These are phyloP conservation scores for Vigna unguiculata DNA, from an alignment of 306 rosid species.

Conservation along the genomic window DNA sequence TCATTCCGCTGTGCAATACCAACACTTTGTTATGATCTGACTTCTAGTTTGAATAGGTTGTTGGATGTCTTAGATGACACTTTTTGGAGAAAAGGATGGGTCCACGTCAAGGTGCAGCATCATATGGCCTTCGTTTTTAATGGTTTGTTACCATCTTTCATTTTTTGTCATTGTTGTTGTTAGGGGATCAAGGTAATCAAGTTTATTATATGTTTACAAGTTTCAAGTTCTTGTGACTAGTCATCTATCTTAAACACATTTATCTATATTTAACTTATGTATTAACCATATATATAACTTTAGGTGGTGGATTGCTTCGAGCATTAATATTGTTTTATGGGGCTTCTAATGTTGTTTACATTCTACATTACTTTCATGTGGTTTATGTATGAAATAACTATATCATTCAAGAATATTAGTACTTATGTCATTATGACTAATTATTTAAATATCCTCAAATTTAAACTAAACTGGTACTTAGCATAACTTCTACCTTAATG, in stretches of 20 bases:
- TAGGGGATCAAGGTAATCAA: conserved; percentile 28
- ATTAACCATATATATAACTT: conserved; percentile 22
- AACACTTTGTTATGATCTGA: conserved; percentile 73
- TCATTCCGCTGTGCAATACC: no score
- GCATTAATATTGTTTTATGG: conserved; percentile 15
- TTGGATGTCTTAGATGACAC: conserved; percentile 66
- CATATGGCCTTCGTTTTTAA: conserved; percentile 74
- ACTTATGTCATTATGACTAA: conserved; percentile 19
- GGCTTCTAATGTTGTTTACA: conserved; percentile 27
- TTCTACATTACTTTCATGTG: conserved; percentile 15
- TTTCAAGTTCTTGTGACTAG: conserved; percentile 1
- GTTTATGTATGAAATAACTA: background rate
- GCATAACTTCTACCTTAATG: background rate
- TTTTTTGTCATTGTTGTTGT: conserved; percentile 4
- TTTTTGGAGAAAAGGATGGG: conserved; percentile 93
- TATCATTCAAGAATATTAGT: conserved; percentile 18
- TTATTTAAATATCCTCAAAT: background rate
- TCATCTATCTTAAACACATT: background rate
- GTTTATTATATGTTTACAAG: conserved; percentile 10
- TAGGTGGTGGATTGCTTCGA: conserved; percentile 28
- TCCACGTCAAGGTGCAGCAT: conserved; percentile 77
- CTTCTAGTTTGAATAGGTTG: conserved; percentile 80
- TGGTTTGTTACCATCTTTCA: conserved; percentile 54
- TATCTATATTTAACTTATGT: conserved; percentile 5
- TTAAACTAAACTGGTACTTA: background rate